Conservation (phyloP, 768 basidiomycete species). For the Clitopilus passeckerianus region DNA sequence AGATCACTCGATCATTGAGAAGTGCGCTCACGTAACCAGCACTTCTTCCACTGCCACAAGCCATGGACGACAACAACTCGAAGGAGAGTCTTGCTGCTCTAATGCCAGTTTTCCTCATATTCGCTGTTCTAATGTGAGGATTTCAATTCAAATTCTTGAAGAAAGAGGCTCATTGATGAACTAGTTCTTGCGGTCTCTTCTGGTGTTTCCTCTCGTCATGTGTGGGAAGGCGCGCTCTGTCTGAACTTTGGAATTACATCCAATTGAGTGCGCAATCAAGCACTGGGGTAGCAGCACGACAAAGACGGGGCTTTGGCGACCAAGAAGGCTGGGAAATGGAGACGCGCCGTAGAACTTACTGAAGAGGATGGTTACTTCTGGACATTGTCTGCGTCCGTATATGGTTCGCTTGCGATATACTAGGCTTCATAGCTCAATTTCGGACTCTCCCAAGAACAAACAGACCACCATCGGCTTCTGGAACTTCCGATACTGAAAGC, state of each 20-base stretch:
- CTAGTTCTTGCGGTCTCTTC: conserved; percentile 22
- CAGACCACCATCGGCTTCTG: neutral
- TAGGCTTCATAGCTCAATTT: neutral
- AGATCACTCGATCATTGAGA: conserved; percentile 1
- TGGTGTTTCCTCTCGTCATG: conserved; percentile 72
- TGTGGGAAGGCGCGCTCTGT: conserved; percentile 44
- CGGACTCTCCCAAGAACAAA: neutral
- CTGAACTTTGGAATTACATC: conserved; percentile 43
- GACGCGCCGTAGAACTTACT: conserved; percentile 17
- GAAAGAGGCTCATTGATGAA: conserved; percentile 2
- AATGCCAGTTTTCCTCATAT: conserved; percentile 36
- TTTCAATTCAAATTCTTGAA: conserved; percentile 1
- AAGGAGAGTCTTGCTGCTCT: conserved; percentile 23
- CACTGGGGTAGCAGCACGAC: conserved; percentile 14
- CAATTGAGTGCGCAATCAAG: conserved; percentile 32
- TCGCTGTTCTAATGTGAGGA: conserved; percentile 40
- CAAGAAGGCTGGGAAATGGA: conserved; percentile 64
- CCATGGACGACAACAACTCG: neutral
- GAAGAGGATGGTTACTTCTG: too few relatives aligned
- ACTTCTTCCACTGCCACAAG: neutral
- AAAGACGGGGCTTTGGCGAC: conserved; percentile 36
- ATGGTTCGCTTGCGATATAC: neutral
- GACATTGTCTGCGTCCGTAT: neutral
- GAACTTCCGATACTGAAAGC: neutral
- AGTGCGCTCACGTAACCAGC: neutral